Percentiles rank a stretch among this genome's conserved stretches.
Evolutionary conservation across 805 yeast genomes (phyloP).

Genomic region (Saccharomycopsis sp.): DNA sequence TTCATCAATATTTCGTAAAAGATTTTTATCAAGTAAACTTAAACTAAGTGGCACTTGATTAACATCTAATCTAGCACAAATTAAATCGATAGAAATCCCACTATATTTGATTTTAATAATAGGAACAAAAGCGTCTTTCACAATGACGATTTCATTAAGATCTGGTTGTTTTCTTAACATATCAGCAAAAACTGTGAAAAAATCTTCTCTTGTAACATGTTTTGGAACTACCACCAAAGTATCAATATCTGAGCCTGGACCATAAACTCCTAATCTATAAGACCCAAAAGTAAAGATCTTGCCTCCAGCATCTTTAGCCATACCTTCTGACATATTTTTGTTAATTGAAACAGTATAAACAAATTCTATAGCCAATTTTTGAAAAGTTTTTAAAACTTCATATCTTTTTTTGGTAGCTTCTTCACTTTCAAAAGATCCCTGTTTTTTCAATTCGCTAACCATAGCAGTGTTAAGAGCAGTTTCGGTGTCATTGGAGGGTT

Average conservation of each 20-base stretch:
- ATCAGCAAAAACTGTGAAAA: constrained; percentile 69
- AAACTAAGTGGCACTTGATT: constrained; percentile 73
- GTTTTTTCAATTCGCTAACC: constrained; percentile 66
- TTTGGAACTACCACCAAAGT: constrained; percentile 95
- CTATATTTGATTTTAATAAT: constrained; percentile 80
- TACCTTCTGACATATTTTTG: constrained; percentile 92
- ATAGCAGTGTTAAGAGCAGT: constrained; percentile 62
- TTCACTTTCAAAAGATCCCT: constrained; percentile 86
- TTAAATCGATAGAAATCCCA: constrained; percentile 89
- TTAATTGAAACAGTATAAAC: constrained; percentile 70
- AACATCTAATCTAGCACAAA: constrained; percentile 73
- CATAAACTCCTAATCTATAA: constrained; percentile 89
- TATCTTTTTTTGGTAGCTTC: constrained; percentile 73
- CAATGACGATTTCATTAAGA: constrained; percentile 82
- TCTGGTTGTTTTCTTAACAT: constrained; percentile 67
- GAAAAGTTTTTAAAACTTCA: constrained; percentile 60
- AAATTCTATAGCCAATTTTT: constrained; percentile 66
- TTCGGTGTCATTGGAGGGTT: constrained; percentile 77
- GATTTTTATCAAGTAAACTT: constrained; percentile 73
- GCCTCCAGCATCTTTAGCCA: constrained; percentile 97
- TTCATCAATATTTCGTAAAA: constrained; percentile 82
- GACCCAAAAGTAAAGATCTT: constrained; percentile 96
- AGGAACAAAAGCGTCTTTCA: constrained; percentile 97
- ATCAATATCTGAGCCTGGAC: constrained; percentile 97
- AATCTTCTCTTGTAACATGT: constrained; percentile 84